phyloP scores from a whole-genome alignment of 768 basidiomycete species.

The Pholiota conissans region DNA sequence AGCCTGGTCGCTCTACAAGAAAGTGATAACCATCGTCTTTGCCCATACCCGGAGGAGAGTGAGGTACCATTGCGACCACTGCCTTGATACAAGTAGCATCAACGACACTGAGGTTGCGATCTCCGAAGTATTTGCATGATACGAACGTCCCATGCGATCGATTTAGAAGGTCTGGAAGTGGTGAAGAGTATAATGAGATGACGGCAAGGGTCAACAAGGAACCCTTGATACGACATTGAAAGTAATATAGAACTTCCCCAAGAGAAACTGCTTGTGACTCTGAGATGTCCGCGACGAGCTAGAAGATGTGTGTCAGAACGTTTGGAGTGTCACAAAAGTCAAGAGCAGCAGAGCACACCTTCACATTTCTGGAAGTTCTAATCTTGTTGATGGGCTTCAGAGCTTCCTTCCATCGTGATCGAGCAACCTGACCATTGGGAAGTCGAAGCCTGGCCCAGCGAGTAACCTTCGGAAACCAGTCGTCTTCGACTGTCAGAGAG shows the following conservation, averaged over 20 bases:
- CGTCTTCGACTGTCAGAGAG: background rate
- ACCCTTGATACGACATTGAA: background rate
- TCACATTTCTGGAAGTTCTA: background rate
- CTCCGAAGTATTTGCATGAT: background rate
- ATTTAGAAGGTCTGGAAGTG: background rate
- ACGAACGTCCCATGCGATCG: background rate
- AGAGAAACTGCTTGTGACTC: background rate
- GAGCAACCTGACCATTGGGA: conserved; percentile 30
- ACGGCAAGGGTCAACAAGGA: background rate
- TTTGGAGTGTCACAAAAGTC: background rate
- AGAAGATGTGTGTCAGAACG: background rate
- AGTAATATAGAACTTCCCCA: background rate
- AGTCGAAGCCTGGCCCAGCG: conserved; percentile 31
- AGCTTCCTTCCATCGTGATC: conserved; percentile 27
- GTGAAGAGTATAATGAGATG: background rate
- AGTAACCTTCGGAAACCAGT: conserved; percentile 1
- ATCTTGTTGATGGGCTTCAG: background rate
- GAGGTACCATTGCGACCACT: background rate
- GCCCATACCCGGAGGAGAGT: background rate
- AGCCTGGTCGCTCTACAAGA: background rate
- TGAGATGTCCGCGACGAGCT: background rate
- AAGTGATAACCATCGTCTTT: background rate
- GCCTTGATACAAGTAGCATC: background rate
- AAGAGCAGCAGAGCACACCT: background rate
- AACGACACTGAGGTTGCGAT: background rate